These are phyloP conservation scores for Akanthomyces muscarius DNA, from an alignment of 2,329 filamentous ascomycete genomes.

Conservation along the genomic window DNA sequence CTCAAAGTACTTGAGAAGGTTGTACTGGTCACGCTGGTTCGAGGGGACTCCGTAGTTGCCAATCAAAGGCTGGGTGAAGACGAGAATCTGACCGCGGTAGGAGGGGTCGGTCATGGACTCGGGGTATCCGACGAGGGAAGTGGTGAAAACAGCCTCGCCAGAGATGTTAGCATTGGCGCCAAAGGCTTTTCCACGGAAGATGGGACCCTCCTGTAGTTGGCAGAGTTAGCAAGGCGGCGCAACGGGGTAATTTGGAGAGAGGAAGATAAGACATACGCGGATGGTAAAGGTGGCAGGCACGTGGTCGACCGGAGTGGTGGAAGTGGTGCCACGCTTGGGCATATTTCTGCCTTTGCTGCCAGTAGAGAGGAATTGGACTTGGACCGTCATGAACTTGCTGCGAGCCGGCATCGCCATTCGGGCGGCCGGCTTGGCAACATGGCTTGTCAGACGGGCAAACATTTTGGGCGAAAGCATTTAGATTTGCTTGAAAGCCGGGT, in stretches of 20 bases:
- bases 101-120: slow-evolving; percentile 90
- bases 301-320: slow-evolving; percentile 59
- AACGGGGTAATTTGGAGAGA: neutral
- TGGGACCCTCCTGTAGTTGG: slow-evolving; percentile 70
- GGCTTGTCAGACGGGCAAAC: slow-evolving; percentile 55
- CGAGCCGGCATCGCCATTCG: slow-evolving; percentile 39
- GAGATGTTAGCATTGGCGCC: slow-evolving; percentile 96
- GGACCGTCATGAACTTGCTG: slow-evolving; percentile 36
- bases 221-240: slow-evolving; percentile 20
- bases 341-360: slow-evolving; percentile 67
- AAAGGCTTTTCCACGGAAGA: slow-evolving; percentile 95
- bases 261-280: slow-evolving; percentile 53
- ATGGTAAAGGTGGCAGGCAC: slow-evolving; percentile 83
- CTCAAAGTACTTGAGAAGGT: slow-evolving; percentile 96
- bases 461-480: slow-evolving; percentile 38
- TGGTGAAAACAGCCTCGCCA: slow-evolving; percentile 97
- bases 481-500: slow-evolving; percentile 19
- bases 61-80: slow-evolving; percentile 96
- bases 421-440: slow-evolving; percentile 51
- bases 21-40: slow-evolving; percentile 75
- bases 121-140: slow-evolving; percentile 94
- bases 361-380: slow-evolving; percentile 34
- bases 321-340: slow-evolving; percentile 53
- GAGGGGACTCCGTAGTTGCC: slow-evolving; percentile 98
- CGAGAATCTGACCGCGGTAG: slow-evolving; percentile 90